Evolutionary conservation across 106 monocot genomes (phyloP), one percentile per base, ranked within the genome.

Genomic region (Dendrobium huoshanense): DNA sequence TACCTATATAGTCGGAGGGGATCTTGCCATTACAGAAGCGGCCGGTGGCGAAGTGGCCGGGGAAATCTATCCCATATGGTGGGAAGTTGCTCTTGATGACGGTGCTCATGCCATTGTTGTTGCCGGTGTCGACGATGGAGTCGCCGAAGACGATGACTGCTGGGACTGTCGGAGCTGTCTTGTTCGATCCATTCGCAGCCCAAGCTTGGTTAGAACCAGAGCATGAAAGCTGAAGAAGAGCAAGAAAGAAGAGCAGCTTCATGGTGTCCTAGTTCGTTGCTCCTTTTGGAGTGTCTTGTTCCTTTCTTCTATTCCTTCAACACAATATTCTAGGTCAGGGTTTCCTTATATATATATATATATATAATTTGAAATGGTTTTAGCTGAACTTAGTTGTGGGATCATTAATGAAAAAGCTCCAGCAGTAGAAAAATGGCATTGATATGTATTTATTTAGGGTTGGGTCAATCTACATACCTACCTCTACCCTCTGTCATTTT

Each of bases 141-240:
- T 88, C 91, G 17, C 91, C 91, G 75, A 88, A 91, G 22, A 80
- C 88, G 48, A 91, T 56, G 25, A 88, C 75, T 40, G 91, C 91
- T 7, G 91, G 82, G 10, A 79, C 88, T 59, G 18, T 0, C 0
- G 78, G 75, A 22, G 22, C 64, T 2, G 64, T 65, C 25, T 24
- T 1, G 64, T 65, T 65, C 6, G 64, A 65, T 3, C 6, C 64
- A 3, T 65, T 65, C 64, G 11, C 2, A 24, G 24, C 64, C 24
- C 5, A 24, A 65, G 22, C 64, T 5, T 65, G 64, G 1, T 25
- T 20, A 1, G 22, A 65, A 25, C 7, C 4, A 0, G 24, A 65
- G 8, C 2, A 65, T 25, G 64, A 65, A 25, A 65, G 64, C n/a
- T 22, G 64, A 24, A 65, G 25, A 7, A 5, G 64, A 65, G 1